Base-by-base conservation (phyloP, 208 protist genomes). In the Lotmaria passim region DNA sequence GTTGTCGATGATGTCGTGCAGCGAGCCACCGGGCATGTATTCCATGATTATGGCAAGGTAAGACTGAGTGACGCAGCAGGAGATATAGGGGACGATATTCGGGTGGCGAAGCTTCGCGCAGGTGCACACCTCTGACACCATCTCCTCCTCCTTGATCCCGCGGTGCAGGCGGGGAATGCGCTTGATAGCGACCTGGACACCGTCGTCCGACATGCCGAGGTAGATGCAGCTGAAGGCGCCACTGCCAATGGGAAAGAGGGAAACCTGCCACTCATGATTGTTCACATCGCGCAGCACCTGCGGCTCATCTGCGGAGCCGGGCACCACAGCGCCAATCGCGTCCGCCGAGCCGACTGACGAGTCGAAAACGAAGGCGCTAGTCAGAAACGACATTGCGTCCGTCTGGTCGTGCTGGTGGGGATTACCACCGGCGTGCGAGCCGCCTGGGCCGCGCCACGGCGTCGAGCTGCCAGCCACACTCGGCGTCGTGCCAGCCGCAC, bases 1-100 rank as follows among this genome's bases (percentile, higher is more conserved):
- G 53, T 87, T 84, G 44, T 87, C 77, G 28, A 92, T 80, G 57
- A 94, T 77, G 24, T 71, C 65, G 48, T 89, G 75, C 44, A 96
- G 74, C n/a, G 89, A 93, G 51, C 87, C 89, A 24, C 91, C 88
- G 4, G 85, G 82, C 39, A 93, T 83, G 76, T 91, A 94, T 64
- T 96, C 88, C 89, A 96, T 94, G 30, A 93, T 83, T 61, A 96
- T 88, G 33, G 84, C 75, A 19, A 96, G 74, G 59, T 91, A 78
- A 24, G 78, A 80, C 52, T 73, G 57, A 17, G 81, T 84, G 36
- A 92, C 74, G 39, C 74, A 81, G 70, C 81, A 91, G 14, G 82
- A 87, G 56, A 93, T 82, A 52, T 93, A 93, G 44, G 81, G 81
- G 38, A 95, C 87, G 48, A 95, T 86, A 66, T 95, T 95, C 6